These are phyloP conservation scores for Fragilaria crotonensis DNA, from an alignment of 108 stramenopile genomes.

Conservation along the genomic window DNA sequence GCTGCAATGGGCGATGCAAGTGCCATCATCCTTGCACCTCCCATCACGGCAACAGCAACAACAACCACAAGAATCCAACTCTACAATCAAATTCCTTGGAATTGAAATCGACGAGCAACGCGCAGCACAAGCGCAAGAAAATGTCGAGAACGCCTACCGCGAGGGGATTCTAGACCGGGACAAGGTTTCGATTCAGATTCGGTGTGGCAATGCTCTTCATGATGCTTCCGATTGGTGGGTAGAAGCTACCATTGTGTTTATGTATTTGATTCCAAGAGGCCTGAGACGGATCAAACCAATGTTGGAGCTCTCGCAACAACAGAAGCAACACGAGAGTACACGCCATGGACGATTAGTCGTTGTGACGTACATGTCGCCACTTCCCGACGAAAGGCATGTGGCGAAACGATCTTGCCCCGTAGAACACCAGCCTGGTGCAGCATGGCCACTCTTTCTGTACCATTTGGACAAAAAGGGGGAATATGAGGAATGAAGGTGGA, in stretches of 20 bases:
- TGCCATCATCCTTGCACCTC: conserved; percentile 9
- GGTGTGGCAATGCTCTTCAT: conserved; percentile 65
- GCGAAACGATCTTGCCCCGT: conserved; percentile 38
- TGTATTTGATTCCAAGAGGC: conserved; percentile 83
- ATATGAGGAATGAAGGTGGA: too few relatives aligned
- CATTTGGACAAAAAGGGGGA: too few relatives aligned
- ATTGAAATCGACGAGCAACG: conserved; percentile 67
- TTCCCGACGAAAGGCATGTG: conserved; percentile 32
- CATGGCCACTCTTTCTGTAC: conserved; percentile 72
- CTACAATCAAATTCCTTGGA: conserved; percentile 42
- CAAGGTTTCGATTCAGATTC: conserved; percentile 31
- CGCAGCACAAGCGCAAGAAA: conserved; percentile 24
- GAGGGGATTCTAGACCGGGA: not conserved
- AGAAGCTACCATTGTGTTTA: conserved; percentile 58
- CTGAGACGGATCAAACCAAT: conserved; percentile 55
- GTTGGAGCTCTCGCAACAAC: conserved; percentile 1
- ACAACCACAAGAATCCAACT: not conserved
- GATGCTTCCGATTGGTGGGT: conserved; percentile 30
- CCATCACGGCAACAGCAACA: not conserved
- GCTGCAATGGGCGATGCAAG: conserved; percentile 47
- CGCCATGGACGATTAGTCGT: conserved; percentile 15
- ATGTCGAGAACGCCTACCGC: conserved; percentile 21
- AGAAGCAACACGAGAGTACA: not conserved
- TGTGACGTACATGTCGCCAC: conserved; percentile 72
- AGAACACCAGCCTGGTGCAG: conserved; percentile 61